These are phyloP conservation scores for Trichosporon sp. DNA, from an alignment of 1,284 basidiomycete genomes.

Conservation along the genomic window DNA sequence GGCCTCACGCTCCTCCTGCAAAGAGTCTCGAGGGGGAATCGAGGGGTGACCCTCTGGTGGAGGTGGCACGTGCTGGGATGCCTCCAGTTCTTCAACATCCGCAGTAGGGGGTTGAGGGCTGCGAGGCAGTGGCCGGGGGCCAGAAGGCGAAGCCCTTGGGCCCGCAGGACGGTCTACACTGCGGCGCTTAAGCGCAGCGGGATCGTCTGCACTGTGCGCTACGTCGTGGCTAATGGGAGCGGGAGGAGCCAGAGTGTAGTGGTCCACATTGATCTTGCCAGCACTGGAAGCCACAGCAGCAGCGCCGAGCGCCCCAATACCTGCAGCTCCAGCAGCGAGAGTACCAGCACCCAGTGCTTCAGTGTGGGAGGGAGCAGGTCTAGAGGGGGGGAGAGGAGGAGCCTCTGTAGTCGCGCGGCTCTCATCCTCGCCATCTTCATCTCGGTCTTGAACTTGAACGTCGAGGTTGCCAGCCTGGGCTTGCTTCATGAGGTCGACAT, in stretches of 20 bases:
- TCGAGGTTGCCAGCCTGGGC: constrained; percentile 34
- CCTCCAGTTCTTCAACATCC: constrained; percentile 30
- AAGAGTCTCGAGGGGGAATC: not conserved
- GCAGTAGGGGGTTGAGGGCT: constrained; percentile 33
- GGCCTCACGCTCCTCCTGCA: constrained; percentile 4
- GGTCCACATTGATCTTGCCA: not conserved
- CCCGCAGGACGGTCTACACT: constrained; percentile 23
- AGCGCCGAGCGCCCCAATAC: not conserved
- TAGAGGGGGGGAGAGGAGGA: constrained; percentile 25
- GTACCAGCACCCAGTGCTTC: constrained; percentile 2
- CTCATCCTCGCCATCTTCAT: constrained; percentile 31
- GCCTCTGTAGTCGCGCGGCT: constrained; percentile 16
- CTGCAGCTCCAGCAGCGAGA: constrained; percentile 4
- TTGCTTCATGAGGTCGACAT: constrained; percentile 40
- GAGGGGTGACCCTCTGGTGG: constrained; percentile 23
- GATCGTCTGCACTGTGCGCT: constrained; percentile 16
- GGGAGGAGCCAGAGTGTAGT: not conserved
- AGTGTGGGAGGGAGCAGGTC: constrained; percentile 31
- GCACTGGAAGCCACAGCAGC: not conserved
- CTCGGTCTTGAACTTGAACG: constrained; percentile 24
- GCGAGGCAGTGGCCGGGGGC: constrained; percentile 36
- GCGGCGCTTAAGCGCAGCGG: not conserved
- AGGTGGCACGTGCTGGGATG: constrained; percentile 21
- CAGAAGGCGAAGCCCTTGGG: constrained; percentile 14
- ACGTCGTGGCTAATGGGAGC: not conserved